A percentile compares a stretch with the other conserved stretches of the same genome.
phyloP scores from a whole-genome alignment of 805 yeast species.

The Blastobotrys parvus region DNA sequence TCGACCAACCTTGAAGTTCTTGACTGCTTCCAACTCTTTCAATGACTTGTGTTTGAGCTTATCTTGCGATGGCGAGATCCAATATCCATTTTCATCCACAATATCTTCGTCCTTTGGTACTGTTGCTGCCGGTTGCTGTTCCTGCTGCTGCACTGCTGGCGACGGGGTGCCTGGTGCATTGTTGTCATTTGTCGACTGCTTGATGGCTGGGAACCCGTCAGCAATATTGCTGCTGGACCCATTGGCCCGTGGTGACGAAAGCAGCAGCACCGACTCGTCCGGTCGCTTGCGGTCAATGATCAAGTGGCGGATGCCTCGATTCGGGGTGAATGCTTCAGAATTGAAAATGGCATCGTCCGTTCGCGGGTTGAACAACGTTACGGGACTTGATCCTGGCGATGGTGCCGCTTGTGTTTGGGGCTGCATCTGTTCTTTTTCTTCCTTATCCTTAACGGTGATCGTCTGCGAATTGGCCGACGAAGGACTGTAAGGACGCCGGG shows the following conservation, averaged over 20 bases:
- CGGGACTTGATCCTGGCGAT: constrained; percentile 1
- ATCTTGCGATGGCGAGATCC: constrained; percentile 71
- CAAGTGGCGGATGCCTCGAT: constrained; percentile 44
- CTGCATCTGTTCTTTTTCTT: constrained; percentile 10
- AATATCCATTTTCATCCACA: constrained; percentile 68
- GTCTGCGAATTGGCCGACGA: not conserved
- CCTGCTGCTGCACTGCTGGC: not conserved
- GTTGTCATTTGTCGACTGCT: not conserved
- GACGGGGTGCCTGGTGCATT: constrained; percentile 1
- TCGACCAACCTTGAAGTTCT: constrained; percentile 69
- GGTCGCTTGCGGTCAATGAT: constrained; percentile 38
- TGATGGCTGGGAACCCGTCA: constrained; percentile 2
- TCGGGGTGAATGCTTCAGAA: constrained; percentile 65
- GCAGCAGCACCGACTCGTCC: not conserved
- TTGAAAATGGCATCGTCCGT: constrained; percentile 64
- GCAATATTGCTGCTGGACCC: too few species aligned
- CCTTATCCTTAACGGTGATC: not conserved
- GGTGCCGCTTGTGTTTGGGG: not conserved
- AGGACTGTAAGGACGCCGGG: constrained; percentile 6
- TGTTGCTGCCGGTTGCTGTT: not conserved
- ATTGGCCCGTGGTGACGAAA: not conserved
- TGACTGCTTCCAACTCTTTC: constrained; percentile 54
- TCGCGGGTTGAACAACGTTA: constrained; percentile 33
- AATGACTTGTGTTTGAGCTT: constrained; percentile 53
- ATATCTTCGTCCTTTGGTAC: constrained; percentile 32